A percentile compares a stretch with the other conserved stretches of the same genome.
These are phyloP conservation scores for Nitzschia sp. DNA, from an alignment of 108 stramenopile genomes.

Conservation along the genomic window DNA sequence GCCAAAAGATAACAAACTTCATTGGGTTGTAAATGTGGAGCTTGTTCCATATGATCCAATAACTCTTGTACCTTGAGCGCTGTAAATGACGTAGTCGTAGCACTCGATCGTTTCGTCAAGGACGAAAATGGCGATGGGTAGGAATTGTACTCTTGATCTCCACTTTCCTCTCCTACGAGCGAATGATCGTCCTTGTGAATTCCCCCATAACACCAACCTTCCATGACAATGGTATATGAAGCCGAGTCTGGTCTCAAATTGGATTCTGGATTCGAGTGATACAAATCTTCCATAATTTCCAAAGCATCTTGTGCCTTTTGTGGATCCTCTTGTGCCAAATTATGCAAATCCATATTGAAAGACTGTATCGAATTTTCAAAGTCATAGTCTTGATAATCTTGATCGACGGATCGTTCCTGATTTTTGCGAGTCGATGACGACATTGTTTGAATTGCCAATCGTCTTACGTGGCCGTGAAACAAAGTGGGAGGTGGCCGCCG, in stretches of 20 bases:
- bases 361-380: background rate
- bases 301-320: constrained; percentile 39
- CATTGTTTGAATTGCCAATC: too few relatives aligned
- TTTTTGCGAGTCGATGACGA: too few relatives aligned
- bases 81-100: background rate
- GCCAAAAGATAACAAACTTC: constrained; percentile 32
- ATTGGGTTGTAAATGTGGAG: constrained; percentile 21
- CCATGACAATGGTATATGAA: constrained; percentile 49
- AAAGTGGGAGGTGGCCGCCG: too few relatives aligned
- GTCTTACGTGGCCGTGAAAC: too few relatives aligned
- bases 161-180: background rate
- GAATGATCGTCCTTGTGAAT: background rate
- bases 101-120: background rate
- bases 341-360: constrained; percentile 51
- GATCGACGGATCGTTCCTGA: too few relatives aligned
- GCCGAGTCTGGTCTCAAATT: constrained; percentile 37
- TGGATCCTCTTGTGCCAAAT: constrained; percentile 35
- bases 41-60: constrained; percentile 39
- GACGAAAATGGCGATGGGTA: background rate
- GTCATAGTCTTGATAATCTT: background rate
- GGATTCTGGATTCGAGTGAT: background rate
- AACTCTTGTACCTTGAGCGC: constrained; percentile 30
- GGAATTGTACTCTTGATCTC: background rate
- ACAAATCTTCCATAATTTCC: constrained; percentile 44
- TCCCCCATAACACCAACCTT: constrained; percentile 34